Evolutionary conservation across 805 yeast genomes (phyloP), one percentile per base, ranked within the genome.

Genomic region (Pichia occidentalis): DNA sequence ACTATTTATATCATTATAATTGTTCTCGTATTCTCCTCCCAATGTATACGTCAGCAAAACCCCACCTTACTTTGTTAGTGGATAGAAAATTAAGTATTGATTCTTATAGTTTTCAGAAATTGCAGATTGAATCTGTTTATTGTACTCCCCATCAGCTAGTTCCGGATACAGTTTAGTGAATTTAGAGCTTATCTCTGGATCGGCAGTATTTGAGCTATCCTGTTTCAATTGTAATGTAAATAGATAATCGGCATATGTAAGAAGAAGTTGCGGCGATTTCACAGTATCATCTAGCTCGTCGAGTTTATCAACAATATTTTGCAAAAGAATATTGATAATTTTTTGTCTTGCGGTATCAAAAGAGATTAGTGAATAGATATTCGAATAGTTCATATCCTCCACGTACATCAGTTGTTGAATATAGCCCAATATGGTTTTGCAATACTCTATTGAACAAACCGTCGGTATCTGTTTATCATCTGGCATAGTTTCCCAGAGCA

Each of bases 381-480:
- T 58, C 1, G 59, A 47, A 35, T 48, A 56, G 33, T 56, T 59
- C n/a, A 47, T 51, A 3, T 39, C 44, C 1, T 45, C 42, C 25
- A 35, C 41, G 3, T 39, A 47, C 12, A 44, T 34, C 24, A 57
- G 32, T 10, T 42, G 40, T 27, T 42, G 20, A 29, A 51, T 39
- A n/a, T 48, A 31, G 13, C 40, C 36, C 38, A 52, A 50, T 7
- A 57, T 17, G 1, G 52, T 32, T 20, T 43, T 37, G 24, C 51
- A 48, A 11, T 50, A 37, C 17, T 50, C 55, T 19, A 55, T 34
- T 1, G 61, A 54, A 18, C 51, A 47, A 2, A 48, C 31, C 13
- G 44, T 51, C 1, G 60, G 59, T 9, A 50, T 25, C 9, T 13
- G n/a, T 18, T 27, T 29, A 8, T 29, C n/a, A 7, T 23, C 26